Evolutionary conservation across 2,329 filamentous ascomycete species (phyloP).

Genomic region (Aspergillus versicolor): DNA sequence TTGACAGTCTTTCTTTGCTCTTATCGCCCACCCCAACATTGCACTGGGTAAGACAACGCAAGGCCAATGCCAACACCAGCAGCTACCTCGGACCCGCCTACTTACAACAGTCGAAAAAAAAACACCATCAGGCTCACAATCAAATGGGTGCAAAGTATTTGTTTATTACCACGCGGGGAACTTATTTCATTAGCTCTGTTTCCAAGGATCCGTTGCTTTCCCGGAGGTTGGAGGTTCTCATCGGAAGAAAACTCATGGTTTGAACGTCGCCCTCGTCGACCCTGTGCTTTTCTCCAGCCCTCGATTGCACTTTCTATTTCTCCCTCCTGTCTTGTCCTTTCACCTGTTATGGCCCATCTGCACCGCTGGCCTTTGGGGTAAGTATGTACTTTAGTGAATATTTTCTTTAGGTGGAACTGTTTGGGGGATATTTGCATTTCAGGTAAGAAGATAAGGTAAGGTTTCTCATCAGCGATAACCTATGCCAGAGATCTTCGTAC

Average conservation of each 20-base stretch:
- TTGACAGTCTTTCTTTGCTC: constrained; percentile 26
- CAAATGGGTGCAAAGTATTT: constrained; percentile 8
- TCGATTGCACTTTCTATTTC: constrained; percentile 17
- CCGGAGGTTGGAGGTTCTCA: not conserved
- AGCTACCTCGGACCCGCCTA: constrained; percentile 11
- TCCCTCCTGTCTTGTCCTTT: constrained; percentile 25
- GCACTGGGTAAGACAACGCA: constrained; percentile 37
- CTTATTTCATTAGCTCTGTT: not conserved
- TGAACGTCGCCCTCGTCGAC: constrained; percentile 2
- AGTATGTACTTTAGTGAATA: constrained; percentile 45
- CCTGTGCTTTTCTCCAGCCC: constrained; percentile 8
- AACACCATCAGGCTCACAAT: not conserved
- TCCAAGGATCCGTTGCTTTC: not conserved
- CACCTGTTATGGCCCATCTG: constrained; percentile 23
- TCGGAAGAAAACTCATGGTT: not conserved
- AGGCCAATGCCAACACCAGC: constrained; percentile 16
- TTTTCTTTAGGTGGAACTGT: constrained; percentile 19
- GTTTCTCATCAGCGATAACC: constrained; percentile 25
- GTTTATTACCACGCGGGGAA: not conserved
- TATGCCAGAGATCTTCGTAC: constrained; percentile 23
- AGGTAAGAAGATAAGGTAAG: constrained; percentile 50
- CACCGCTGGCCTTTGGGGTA: constrained; percentile 31
- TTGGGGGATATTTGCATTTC: constrained; percentile 20
- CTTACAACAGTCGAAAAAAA: constrained; percentile 20
- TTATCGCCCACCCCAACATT: constrained; percentile 24